phyloP scores from a whole-genome alignment of 768 basidiomycete species.

The Lactarius tabidus region DNA sequence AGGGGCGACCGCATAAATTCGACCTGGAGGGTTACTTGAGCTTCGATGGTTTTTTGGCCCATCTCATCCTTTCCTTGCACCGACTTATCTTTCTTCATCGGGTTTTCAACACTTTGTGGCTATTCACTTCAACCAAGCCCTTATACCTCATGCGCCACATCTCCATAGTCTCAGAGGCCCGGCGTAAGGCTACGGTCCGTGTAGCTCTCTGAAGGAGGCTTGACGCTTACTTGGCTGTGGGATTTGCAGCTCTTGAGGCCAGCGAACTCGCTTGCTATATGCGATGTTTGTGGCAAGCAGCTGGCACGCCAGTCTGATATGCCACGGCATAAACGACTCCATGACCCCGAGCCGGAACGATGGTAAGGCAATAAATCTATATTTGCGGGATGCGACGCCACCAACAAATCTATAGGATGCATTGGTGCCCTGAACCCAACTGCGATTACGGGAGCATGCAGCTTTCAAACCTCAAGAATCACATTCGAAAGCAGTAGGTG shows the following conservation, averaged over 20 bases:
- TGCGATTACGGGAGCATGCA: conserved; percentile 23
- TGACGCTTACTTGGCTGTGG: background rate
- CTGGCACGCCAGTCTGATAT: conserved; percentile 27
- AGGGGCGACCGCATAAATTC: conserved; percentile 16
- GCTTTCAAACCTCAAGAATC: conserved; percentile 22
- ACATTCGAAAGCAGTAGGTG: conserved; percentile 18
- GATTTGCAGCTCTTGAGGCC: conserved; percentile 3
- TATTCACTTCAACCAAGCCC: background rate
- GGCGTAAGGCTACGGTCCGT: conserved; percentile 3
- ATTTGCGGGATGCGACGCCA: background rate
- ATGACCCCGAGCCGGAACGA: conserved; percentile 22
- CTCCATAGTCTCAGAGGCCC: background rate
- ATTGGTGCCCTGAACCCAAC: conserved; percentile 21
- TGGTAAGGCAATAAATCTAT: conserved; percentile 16
- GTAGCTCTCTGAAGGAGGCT: background rate
- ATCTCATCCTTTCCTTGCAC: background rate
- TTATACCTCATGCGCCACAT: background rate
- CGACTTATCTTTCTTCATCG: background rate
- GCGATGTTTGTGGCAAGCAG: conserved; percentile 24
- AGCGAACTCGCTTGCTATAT: conserved; percentile 7
- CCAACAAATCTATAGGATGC: conserved; percentile 16
- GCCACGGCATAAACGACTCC: conserved; percentile 28
- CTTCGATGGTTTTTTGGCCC: background rate
- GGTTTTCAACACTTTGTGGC: background rate
- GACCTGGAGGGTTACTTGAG: background rate